Percentiles rank a stretch among this genome's conserved stretches.
phyloP scores from a whole-genome alignment of 768 basidiomycete genomes.

The Suillus decipiens region DNA sequence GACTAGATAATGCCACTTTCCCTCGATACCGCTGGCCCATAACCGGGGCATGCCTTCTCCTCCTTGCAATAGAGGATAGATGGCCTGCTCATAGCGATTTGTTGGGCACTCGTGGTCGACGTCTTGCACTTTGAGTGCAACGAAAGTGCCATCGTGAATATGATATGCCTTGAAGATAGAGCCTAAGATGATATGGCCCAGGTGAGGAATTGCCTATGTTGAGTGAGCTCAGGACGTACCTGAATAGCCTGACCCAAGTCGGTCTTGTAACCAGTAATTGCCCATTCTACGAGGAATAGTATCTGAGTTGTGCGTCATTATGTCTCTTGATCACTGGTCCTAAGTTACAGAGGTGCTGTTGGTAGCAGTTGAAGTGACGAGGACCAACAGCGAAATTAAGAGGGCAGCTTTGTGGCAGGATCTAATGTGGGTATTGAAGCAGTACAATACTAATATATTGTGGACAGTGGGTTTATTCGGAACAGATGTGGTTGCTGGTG shows the following conservation, averaged over 20 bases:
- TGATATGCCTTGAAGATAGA: constrained; percentile 68
- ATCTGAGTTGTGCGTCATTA: constrained; percentile 20
- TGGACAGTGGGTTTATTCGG: neutral
- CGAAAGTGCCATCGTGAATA: constrained; percentile 55
- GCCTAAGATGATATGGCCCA: constrained; percentile 42
- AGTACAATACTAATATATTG: constrained; percentile 3
- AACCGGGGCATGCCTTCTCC: constrained; percentile 73
- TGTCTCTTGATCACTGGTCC: neutral
- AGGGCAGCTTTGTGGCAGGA: neutral
- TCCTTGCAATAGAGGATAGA: constrained; percentile 73
- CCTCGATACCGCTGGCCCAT: constrained; percentile 60
- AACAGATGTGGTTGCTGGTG: neutral
- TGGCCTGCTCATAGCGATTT: constrained; percentile 65
- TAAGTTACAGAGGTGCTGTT: neutral
- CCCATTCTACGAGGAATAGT: constrained; percentile 43
- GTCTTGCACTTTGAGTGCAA: constrained; percentile 74
- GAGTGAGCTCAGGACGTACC: constrained; percentile 42
- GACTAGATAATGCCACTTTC: constrained; percentile 70
- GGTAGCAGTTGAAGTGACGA: neutral
- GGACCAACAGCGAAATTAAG: neutral
- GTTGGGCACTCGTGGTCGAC: constrained; percentile 75
- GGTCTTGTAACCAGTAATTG: constrained; percentile 61
- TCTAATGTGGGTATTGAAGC: neutral
- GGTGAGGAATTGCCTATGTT: constrained; percentile 5
- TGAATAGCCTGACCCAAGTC: constrained; percentile 73